Evolutionary conservation across 2,329 filamentous ascomycete species (phyloP).

Genomic region (Diaporthe sp.): DNA sequence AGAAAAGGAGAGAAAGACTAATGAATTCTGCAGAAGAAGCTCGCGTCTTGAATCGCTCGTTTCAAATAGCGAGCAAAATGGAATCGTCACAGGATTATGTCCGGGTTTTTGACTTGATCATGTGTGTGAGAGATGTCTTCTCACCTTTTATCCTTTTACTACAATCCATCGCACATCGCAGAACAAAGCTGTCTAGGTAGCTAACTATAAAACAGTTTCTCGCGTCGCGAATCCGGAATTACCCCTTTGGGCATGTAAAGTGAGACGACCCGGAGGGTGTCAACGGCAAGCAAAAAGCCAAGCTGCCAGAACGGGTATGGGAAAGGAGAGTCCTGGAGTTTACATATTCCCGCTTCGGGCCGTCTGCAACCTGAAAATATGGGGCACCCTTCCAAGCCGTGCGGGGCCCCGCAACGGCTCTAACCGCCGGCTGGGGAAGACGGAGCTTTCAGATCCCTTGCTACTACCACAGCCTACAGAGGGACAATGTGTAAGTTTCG

Average conservation of each 20-base stretch:
- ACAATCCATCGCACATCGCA: neutral
- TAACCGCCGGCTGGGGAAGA: conserved; percentile 1
- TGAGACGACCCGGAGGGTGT: neutral
- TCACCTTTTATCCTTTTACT: neutral
- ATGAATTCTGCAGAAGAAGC: neutral
- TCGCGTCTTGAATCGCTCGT: neutral
- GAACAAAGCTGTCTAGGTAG: neutral
- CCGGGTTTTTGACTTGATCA: neutral
- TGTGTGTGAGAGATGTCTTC: neutral
- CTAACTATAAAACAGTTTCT: neutral
- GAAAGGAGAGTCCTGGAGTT: neutral
- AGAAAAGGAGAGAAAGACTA: neutral
- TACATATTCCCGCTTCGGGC: neutral
- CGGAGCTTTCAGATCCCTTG: neutral
- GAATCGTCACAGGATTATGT: neutral
- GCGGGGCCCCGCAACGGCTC: conserved; percentile 13
- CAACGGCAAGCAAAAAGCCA: neutral
- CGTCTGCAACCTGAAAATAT: too few relatives aligned
- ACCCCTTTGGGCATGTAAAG: neutral
- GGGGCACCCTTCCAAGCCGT: too few relatives aligned
- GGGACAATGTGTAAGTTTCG: neutral
- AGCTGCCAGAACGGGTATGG: neutral
- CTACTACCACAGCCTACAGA: neutral
- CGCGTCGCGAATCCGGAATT: neutral
- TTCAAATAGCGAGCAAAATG: neutral